Base-by-base conservation (phyloP, 2,329 filamentous ascomycete species). In the Pezicula radicicola region DNA sequence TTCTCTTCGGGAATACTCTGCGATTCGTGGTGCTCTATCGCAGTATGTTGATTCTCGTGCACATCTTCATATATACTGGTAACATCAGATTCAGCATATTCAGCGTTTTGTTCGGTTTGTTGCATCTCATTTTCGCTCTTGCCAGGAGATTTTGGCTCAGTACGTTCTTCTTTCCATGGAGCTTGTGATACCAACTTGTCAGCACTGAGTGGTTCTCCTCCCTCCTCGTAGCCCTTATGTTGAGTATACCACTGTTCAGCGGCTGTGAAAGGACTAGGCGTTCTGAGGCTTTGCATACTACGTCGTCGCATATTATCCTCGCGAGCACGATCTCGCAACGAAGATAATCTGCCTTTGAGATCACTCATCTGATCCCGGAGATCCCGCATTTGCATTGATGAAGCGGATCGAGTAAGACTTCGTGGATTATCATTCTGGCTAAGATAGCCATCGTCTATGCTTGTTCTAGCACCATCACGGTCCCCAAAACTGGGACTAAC, bases 351-450 rank as follows among this genome's bases (percentile, higher is more conserved):
- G 54, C 82, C 83, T 62, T 85, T 85, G 36, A 89, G 70, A 53
- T 83, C 84, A 49, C 82, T 79, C 80, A 89, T 84, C 66, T 89
- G 84, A 58, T 84, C 79, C 33, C 80, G 79, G 41, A 89, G 71
- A 63, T 84, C 81, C 21, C 77, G 78, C 44, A 81, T 78, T 61
- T 79, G 76, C 54, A 65, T 58, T 5, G 60, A 55, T 39, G 67
- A 69, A 43, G 59, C 47, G 7, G 66, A 66, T 43, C 66, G 60
- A 36, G 58, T 61, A 27, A 67, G 56, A 27, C 45, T 52, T 49
- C 56, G 60, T 36, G 52, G 48, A 25, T 60, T 59, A 12, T 54
- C 56, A 44, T 48, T 51, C 3, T 57, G 48, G 46, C 53, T 56
- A 12, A 56, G 18, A 49, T 58, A 60, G 7, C 57, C 53, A 27